phyloP scores from a whole-genome alignment of 345 rosid species.

The Aegle marmelos region DNA sequence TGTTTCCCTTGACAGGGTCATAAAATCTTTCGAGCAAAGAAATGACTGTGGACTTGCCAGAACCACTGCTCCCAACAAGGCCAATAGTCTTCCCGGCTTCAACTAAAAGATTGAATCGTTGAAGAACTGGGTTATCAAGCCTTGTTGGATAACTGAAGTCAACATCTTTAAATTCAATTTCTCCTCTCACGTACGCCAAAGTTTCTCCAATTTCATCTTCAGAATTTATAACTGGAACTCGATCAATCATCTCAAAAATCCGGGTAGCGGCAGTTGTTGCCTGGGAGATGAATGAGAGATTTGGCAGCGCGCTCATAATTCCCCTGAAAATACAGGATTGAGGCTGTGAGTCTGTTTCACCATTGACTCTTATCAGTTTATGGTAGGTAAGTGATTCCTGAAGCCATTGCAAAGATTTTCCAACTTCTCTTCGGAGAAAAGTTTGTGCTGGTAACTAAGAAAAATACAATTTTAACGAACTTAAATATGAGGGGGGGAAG shows the following conservation, averaged over 20 bases:
- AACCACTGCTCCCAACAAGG: constrained; percentile 59
- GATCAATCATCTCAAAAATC: constrained; percentile 43
- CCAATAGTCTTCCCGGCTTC: constrained; percentile 43
- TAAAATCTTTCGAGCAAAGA: constrained; percentile 57
- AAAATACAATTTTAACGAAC: too few species aligned
- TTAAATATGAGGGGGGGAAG: too few species aligned
- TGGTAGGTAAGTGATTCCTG: neutral
- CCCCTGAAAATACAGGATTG: constrained; percentile 23
- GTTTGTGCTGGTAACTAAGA: neutral
- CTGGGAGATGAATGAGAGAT: constrained; percentile 37
- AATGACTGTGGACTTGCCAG: constrained; percentile 54
- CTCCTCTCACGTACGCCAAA: constrained; percentile 41
- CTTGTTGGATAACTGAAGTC: constrained; percentile 52
- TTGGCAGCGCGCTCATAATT: constrained; percentile 43
- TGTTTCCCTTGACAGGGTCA: constrained; percentile 37
- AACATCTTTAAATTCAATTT: constrained; percentile 41
- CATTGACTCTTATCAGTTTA: neutral
- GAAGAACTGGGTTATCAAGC: constrained; percentile 34
- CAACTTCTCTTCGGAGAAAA: neutral
- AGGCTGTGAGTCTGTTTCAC: neutral
- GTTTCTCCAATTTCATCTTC: constrained; percentile 34
- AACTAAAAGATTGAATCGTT: constrained; percentile 42
- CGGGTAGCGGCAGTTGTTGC: constrained; percentile 35
- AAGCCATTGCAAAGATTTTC: too few species aligned
- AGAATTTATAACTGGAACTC: constrained; percentile 32